Evolutionary conservation across 768 basidiomycete species (phyloP), one percentile per base, ranked within the genome.

Genomic region (Suillus subluteus): DNA sequence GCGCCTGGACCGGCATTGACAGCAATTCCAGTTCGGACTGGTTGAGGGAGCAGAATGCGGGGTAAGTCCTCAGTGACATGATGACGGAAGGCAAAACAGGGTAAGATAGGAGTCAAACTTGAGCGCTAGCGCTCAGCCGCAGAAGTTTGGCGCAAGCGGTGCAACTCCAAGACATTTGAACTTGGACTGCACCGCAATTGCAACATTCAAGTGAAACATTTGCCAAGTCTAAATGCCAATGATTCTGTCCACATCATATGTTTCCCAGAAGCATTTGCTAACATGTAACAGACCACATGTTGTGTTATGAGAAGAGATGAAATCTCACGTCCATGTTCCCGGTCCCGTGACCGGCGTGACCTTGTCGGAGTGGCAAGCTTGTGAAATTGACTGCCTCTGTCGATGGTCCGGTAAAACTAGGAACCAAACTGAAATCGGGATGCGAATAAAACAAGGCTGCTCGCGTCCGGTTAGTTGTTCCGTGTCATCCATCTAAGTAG

Each of bases 31-130:
- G 18, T 12, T 61, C 59, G 30, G 59, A n/a, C 40, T 61, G 59
- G 26, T 61, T 61, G 59, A 61, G 40, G 26, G 59, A 30, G 59
- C 8, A 61, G 18, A 61, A 61, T 43, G 59, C 40, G 26, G 59
- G 41, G 30, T 43, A 43, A 32, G 26, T 13, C 21, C 1, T 30
- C 26, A 26, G 30, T 41, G 58, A 30, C 59, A 30, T 43, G 16
- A 21, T 43, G 30, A 61, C 30, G 12, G 40, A 41, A 43, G 15
- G n/a, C 9, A 32, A 37, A 37, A n/a, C 6, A 21, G 16, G 18
- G 18, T 35, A 7, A 18, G 23, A 59, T 59, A 61, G 59, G 59
- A 30, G 59, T 61, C 18, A 30, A 32, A 58, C 50, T 15, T 26
- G 23, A 23, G 44, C 9, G 37, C 35, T 35, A 35, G 6, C 35